A percentile compares a stretch with the other conserved stretches of the same genome.
Conservation (phyloP, 306 rosid species). For the Sphenostylis stenocarpa region DNA sequence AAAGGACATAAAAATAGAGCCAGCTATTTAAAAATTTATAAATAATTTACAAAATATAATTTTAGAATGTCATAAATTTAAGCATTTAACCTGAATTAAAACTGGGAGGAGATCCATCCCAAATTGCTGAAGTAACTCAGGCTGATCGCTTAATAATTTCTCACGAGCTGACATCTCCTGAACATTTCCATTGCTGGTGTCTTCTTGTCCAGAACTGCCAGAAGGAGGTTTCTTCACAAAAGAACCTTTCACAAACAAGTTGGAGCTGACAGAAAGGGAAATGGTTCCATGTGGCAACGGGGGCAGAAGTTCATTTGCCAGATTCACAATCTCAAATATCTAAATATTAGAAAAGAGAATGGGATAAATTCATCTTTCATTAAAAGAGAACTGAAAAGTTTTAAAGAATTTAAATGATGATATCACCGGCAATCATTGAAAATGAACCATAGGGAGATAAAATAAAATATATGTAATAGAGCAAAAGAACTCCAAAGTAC, state of each 20-base stretch:
- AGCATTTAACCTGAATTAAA: constrained; percentile 58
- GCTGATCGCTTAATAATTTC: constrained; percentile 79
- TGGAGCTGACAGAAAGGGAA: constrained; percentile 68
- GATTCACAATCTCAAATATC: constrained; percentile 92
- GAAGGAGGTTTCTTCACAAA: constrained; percentile 59
- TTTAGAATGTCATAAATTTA: not conserved
- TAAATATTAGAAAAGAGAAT: constrained; percentile 22
- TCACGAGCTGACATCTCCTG: constrained; percentile 77
- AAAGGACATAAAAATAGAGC: not conserved
- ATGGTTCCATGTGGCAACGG: constrained; percentile 88
- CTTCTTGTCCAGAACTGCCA: constrained; percentile 73
- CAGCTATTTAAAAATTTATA: not conserved
- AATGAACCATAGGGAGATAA: not conserved
- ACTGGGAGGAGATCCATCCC: constrained; percentile 90
- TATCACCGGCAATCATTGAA: not conserved
- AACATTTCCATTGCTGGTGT: constrained; percentile 52
- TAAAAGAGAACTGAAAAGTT: not conserved
- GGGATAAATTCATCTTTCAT: not conserved
- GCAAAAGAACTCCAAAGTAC: not conserved
- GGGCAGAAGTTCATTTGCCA: constrained; percentile 93
- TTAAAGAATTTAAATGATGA: not conserved
- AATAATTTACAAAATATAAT: not conserved
- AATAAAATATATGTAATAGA: not conserved
- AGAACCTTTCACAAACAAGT: constrained; percentile 69
- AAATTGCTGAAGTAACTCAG: constrained; percentile 83